phyloP scores from a whole-genome alignment of 352 stramenopile genomes.

The Phytopythium chamaehyphon region DNA sequence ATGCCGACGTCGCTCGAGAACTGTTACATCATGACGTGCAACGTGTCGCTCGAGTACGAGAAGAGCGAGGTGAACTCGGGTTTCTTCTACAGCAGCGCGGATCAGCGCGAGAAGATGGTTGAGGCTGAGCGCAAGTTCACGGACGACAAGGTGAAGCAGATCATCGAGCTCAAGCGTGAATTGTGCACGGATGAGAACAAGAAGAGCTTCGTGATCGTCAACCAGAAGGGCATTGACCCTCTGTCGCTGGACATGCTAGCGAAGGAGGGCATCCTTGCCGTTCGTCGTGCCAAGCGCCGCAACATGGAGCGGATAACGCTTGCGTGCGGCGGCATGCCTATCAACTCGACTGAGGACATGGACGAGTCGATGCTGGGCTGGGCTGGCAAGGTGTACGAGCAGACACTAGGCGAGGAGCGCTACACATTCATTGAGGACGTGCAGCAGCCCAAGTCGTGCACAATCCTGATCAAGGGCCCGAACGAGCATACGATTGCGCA shows the following conservation, averaged over 20 bases:
- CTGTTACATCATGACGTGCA: constrained; percentile 99
- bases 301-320: constrained; percentile 99
- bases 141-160: constrained; percentile 95
- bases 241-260: constrained; percentile 99
- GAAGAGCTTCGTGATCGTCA: constrained; percentile 99
- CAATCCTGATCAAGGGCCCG: constrained; percentile 97
- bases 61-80: constrained; percentile 98
- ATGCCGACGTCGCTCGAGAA: constrained; percentile 98
- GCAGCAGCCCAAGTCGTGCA: constrained; percentile 95
- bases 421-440: constrained; percentile 99
- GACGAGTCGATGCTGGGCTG: constrained; percentile 95
- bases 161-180: constrained; percentile 98
- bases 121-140: constrained; percentile 94
- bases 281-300: constrained; percentile 97
- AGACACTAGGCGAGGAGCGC: constrained; percentile 98
- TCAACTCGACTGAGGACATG: constrained; percentile 99
- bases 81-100: constrained; percentile 98
- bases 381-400: constrained; percentile 96
- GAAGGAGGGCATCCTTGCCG: constrained; percentile 98
- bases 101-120: constrained; percentile 98
- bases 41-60: constrained; percentile 99
- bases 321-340: constrained; percentile 96
- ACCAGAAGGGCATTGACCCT: constrained; percentile 99
- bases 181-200: constrained; percentile 95
- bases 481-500: constrained; percentile 98